phyloP scores from a whole-genome alignment of 331 rosid species.

The Erythrophleum ivorense region DNA sequence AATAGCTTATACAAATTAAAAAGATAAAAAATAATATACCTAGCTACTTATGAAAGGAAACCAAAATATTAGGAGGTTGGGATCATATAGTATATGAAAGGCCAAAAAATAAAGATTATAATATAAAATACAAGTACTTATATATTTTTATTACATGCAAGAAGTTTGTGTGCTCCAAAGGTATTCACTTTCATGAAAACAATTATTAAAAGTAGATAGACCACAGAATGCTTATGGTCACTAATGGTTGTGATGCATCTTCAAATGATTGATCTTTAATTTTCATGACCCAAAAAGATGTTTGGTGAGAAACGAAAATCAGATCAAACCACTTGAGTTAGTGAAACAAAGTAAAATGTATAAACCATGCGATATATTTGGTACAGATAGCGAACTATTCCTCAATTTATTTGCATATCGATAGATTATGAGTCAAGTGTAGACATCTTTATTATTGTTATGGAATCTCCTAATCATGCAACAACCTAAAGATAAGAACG shows the following conservation, averaged over 20 bases:
- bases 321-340: slow-evolving; percentile 12
- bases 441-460: not conserved
- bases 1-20: too few relatives aligned
- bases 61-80: too few relatives aligned
- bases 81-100: too few relatives aligned
- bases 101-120: too few relatives aligned
- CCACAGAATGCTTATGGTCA: slow-evolving; percentile 11
- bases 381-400: not conserved
- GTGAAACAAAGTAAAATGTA: slow-evolving; percentile 9
- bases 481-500: too few relatives aligned
- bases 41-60: too few relatives aligned
- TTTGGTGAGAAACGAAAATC: slow-evolving; percentile 18
- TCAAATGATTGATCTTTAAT: slow-evolving; percentile 13
- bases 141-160: not conserved
- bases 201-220: slow-evolving; percentile 9
- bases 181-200: not conserved
- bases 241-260: slow-evolving; percentile 15
- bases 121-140: too few relatives aligned
- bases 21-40: too few relatives aligned
- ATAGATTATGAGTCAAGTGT: not conserved
- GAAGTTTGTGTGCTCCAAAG: not conserved
- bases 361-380: not conserved
- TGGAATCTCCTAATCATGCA: too few relatives aligned
- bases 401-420: not conserved
- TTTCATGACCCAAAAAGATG: slow-evolving; percentile 33